A percentile compares a stretch with the other conserved stretches of the same genome.
Conservation (phyloP, 148 eudicot species). For the Heliamphora exappendiculata region DNA sequence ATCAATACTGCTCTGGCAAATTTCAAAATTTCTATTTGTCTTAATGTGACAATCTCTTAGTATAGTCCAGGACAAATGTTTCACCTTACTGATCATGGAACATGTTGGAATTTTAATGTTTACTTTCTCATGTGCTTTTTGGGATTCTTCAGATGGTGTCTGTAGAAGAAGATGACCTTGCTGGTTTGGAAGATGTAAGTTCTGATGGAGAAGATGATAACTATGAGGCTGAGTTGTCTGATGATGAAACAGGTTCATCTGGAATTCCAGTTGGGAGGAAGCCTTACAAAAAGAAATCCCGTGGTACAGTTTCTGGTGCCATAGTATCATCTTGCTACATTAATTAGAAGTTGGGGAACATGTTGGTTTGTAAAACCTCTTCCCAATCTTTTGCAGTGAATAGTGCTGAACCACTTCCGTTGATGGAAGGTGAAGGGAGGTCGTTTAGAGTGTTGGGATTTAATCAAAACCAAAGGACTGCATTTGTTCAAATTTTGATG, state of each 20-base stretch:
- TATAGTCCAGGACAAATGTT: not conserved
- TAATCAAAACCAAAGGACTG: slow-evolving; percentile 86
- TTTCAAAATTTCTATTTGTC: not conserved
- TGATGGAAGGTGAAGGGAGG: slow-evolving; percentile 98
- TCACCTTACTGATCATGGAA: not conserved
- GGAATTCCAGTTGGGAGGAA: slow-evolving; percentile 54
- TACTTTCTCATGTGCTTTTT: not conserved
- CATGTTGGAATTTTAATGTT: not conserved
- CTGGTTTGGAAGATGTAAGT: slow-evolving; percentile 87
- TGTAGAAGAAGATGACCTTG: slow-evolving; percentile 94
- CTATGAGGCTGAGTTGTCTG: slow-evolving; percentile 77
- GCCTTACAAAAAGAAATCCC: slow-evolving; percentile 67
- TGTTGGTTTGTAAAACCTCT: slow-evolving; percentile 10
- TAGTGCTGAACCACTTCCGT: slow-evolving; percentile 51
- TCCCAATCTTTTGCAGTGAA: slow-evolving; percentile 43
- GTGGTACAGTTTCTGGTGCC: slow-evolving; percentile 42
- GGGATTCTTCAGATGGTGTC: slow-evolving; percentile 59
- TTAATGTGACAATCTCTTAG: not conserved
- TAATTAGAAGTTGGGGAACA: not conserved
- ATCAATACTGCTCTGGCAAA: not conserved
- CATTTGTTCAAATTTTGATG: slow-evolving; percentile 86
- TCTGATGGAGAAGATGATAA: slow-evolving; percentile 93
- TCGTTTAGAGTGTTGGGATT: slow-evolving; percentile 83
- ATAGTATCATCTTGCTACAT: not conserved
- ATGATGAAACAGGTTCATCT: slow-evolving; percentile 51